phyloP scores from a whole-genome alignment of 768 basidiomycete genomes.

The Lactifluus echinatus region DNA sequence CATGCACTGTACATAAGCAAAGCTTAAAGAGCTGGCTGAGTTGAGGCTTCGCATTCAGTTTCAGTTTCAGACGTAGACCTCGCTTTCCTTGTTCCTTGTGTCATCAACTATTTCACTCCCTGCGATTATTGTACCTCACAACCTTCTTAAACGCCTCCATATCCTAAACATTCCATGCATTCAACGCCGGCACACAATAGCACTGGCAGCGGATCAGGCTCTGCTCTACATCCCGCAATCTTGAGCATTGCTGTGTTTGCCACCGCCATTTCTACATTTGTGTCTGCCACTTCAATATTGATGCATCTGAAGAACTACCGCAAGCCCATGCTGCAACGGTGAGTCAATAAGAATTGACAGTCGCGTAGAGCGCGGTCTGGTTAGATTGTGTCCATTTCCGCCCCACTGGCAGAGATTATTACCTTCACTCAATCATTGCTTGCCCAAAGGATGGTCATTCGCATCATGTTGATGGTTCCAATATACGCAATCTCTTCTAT shows the following conservation, averaged over 20 bases:
- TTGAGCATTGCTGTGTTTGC: constrained; percentile 54
- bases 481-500: constrained; percentile 86
- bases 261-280: constrained; percentile 59
- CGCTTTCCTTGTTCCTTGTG: too few relatives aligned
- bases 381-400: background rate
- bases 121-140: too few relatives aligned
- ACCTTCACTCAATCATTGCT: constrained; percentile 1
- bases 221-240: constrained; percentile 40
- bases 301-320: constrained; percentile 83
- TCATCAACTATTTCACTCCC: too few relatives aligned
- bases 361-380: background rate
- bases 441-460: constrained; percentile 68
- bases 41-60: too few relatives aligned
- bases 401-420: background rate
- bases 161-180: background rate
- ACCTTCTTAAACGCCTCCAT: background rate
- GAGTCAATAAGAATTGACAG: constrained; percentile 14
- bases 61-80: too few relatives aligned
- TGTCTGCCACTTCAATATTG: constrained; percentile 67
- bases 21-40: too few relatives aligned
- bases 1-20: too few relatives aligned
- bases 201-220: constrained; percentile 40
- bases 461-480: constrained; percentile 97
- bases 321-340: constrained; percentile 76
- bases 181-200: background rate